A percentile compares a stretch with the other conserved stretches of the same genome.
Evolutionary conservation across 495 filamentous ascomycete genomes (phyloP).

Genomic region (Aspergillus taichungensis): DNA sequence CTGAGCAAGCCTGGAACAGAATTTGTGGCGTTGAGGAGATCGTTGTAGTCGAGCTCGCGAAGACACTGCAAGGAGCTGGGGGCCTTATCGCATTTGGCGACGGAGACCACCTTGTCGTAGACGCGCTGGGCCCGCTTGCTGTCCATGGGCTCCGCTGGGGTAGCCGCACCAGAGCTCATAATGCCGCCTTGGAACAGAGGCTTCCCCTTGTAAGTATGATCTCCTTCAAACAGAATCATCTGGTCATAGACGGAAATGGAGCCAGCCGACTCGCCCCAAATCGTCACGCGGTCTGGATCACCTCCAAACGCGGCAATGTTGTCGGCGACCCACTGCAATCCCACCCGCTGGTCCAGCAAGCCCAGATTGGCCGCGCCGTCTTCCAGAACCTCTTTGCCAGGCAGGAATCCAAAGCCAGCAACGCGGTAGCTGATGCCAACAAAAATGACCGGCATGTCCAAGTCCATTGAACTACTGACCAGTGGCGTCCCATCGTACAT

Average conservation of each 20-base stretch:
- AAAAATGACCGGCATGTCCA: conserved; percentile 57
- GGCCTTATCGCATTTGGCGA: conserved; percentile 49
- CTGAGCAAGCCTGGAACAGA: conserved; percentile 55
- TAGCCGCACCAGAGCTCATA: conserved; percentile 61
- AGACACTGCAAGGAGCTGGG: conserved; percentile 55
- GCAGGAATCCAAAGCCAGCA: conserved; percentile 64
- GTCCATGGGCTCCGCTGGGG: conserved; percentile 57
- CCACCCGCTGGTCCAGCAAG: conserved; percentile 44
- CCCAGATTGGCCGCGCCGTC: conserved; percentile 53
- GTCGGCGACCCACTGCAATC: conserved; percentile 44
- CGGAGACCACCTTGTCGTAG: conserved; percentile 52
- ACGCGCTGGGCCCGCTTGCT: conserved; percentile 52
- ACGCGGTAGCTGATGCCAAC: conserved; percentile 74
- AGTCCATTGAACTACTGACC: conserved; percentile 39
- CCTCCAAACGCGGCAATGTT: conserved; percentile 51
- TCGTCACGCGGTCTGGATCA: conserved; percentile 54
- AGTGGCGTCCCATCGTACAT: conserved; percentile 52
- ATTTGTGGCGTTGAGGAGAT: conserved; percentile 55
- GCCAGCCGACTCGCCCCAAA: conserved; percentile 68
- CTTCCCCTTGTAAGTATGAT: conserved; percentile 61
- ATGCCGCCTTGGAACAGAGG: conserved; percentile 62
- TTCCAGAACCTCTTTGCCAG: conserved; percentile 55
- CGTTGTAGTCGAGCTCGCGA: conserved; percentile 46
- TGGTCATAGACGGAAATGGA: conserved; percentile 65
- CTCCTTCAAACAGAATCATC: conserved; percentile 58